Base-by-base conservation (phyloP, 495 filamentous ascomycete species). In the Neohortaea acidophila region DNA sequence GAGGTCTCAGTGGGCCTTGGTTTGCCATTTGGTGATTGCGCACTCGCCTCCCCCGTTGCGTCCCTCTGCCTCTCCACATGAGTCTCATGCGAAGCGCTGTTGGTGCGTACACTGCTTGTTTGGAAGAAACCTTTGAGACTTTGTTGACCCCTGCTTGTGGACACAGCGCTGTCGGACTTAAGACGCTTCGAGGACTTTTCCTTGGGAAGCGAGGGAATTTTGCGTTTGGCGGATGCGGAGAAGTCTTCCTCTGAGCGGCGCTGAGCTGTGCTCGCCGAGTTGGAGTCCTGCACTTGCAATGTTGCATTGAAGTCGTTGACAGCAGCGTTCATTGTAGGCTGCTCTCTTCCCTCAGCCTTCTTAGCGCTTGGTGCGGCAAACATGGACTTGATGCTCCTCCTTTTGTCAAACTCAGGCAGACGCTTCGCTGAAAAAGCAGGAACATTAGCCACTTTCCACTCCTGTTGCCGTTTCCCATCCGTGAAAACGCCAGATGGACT, bases 381-480 rank as follows among this genome's bases (percentile, higher is more conserved):
- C 86, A 96, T 94, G 44, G 93, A 85, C 41, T 79, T 84, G 51
- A 96, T 94, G 51, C 63, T 94, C 44, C 73, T 69, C 2, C 86
- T 75, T 32, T 73, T 75, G 44, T 84, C 72, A 45, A 94, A 96
- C 52, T 96, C 86, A 0, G 84, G 80, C 28, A 94, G 77, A 12
- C 87, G 65, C 47, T 74, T 84, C 0, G 77, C 84, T 6, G 85
- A 93, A 0, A 72, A 59, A n/a, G 83, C 73, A 9, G 84, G 63
- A 1, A 77, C 55, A 47, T 79, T 70, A 47, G 73, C 78, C 2
- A 62, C 49, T 9, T 70, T 66, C 62, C 77, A 85, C 23, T 81
- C 75, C 36, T 69, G 66, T 40, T 72, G 66, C 8, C 80, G 69
- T 43, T 72, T 51, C 10, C 89, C 89, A 30, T 74, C 54, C 33